Evolutionary conservation across 768 basidiomycete genomes (phyloP).

Genomic region (Rhodotorula paludigena): DNA sequence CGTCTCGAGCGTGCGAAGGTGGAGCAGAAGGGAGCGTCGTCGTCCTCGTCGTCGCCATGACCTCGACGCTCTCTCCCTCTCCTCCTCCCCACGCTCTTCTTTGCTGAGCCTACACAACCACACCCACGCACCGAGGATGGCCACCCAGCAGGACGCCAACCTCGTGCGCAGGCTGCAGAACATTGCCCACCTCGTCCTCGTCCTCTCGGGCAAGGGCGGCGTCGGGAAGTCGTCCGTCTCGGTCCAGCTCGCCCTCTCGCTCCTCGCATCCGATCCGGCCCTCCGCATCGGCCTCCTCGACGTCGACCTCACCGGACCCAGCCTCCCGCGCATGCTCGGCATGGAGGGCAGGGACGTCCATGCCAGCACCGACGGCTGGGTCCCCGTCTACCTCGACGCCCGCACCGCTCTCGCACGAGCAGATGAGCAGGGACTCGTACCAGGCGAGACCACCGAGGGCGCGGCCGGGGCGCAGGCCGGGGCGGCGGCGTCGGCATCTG

Average conservation of each 20-base stretch:
- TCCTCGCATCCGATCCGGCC: slow-evolving; percentile 58
- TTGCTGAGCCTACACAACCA: too few species aligned
- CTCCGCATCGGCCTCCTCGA: slow-evolving; percentile 93
- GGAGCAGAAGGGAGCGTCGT: too few species aligned
- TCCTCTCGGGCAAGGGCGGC: slow-evolving; percentile 90
- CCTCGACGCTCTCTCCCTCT: too few species aligned
- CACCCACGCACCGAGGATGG: not conserved
- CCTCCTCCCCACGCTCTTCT: too few species aligned
- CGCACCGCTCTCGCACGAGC: not conserved
- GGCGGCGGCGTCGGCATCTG: not conserved
- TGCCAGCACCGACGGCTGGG: slow-evolving; percentile 87
- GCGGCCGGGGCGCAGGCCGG: not conserved
- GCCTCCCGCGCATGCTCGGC: slow-evolving; percentile 92
- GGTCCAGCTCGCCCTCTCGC: slow-evolving; percentile 80
- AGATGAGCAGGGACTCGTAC: not conserved
- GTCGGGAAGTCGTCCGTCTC: slow-evolving; percentile 98
- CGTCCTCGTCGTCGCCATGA: not conserved
- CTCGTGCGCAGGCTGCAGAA: slow-evolving; percentile 55
- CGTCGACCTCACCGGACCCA: slow-evolving; percentile 96
- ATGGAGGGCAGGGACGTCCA: slow-evolving; percentile 84
- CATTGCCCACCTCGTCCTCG: slow-evolving; percentile 82
- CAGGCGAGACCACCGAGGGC: not conserved
- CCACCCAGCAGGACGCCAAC: not conserved
- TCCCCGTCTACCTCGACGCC: slow-evolving; percentile 93
- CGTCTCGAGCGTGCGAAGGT: too few species aligned